Evolutionary conservation across 164 flowering plant species (phyloP).

Genomic region (Chloranthus sessilifolius): DNA sequence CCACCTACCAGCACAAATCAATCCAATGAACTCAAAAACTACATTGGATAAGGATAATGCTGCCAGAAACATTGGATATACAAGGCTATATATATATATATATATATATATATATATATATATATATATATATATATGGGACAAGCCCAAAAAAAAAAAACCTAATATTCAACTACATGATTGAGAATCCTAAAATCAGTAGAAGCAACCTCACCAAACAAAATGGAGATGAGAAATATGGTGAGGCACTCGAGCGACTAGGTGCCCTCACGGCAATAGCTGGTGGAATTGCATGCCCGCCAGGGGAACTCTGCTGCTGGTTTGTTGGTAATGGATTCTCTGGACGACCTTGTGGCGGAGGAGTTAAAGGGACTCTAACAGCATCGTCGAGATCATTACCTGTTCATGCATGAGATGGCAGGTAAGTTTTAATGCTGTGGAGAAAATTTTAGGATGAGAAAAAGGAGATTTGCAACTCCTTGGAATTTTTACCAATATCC

Average conservation of each 20-base stretch:
- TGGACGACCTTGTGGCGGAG: slow-evolving; percentile 36
- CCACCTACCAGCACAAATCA: slow-evolving; percentile 8
- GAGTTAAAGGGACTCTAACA: slow-evolving; percentile 23
- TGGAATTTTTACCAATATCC: too few species aligned
- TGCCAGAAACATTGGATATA: slow-evolving; percentile 20
- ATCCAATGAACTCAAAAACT: slow-evolving; percentile 20
- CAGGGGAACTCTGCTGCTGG: slow-evolving; percentile 58
- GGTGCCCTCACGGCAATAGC: slow-evolving; percentile 75
- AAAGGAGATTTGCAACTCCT: too few species aligned
- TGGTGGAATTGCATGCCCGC: slow-evolving; percentile 60
- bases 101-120: background rate
- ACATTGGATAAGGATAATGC: slow-evolving; percentile 23
- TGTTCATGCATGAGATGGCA: slow-evolving; percentile 17
- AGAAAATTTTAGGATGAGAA: too few species aligned
- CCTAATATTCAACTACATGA: too few species aligned
- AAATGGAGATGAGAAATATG: slow-evolving; percentile 11
- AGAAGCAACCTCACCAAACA: slow-evolving; percentile 17
- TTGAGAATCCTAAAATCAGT: slow-evolving; percentile 6
- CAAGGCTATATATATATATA: slow-evolving; percentile 13
- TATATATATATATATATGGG: background rate
- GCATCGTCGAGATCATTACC: slow-evolving; percentile 45
- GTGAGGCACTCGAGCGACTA: slow-evolving; percentile 42
- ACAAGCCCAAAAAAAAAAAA: too few species aligned
- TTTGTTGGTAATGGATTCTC: slow-evolving; percentile 70
- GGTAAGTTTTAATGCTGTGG: background rate